Evolutionary conservation across 129 eudicot species (phyloP).

Genomic region (Centella asiatica): DNA sequence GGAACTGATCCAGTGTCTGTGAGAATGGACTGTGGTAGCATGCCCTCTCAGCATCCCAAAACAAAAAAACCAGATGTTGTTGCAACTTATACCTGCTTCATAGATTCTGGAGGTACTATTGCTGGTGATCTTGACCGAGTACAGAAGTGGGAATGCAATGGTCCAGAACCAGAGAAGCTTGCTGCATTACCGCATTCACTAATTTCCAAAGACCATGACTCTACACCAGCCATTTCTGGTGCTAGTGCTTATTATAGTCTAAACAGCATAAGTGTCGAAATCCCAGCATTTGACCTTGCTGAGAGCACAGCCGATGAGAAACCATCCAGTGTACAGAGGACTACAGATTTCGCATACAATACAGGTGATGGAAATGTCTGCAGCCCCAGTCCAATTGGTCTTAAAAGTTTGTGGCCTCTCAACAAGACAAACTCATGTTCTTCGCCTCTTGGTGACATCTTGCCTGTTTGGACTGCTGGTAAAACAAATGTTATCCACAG

Average conservation of each 20-base stretch:
- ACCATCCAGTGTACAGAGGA: conserved; percentile 16
- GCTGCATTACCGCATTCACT: conserved; percentile 1
- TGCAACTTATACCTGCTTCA: conserved; percentile 11
- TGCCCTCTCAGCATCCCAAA: conserved; percentile 26
- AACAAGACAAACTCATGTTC: conserved; percentile 23
- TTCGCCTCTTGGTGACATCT: conserved; percentile 29
- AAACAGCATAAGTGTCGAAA: conserved; percentile 45
- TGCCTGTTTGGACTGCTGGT: conserved; percentile 42
- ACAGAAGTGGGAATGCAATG: conserved; percentile 6
- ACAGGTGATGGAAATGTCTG: conserved; percentile 27
- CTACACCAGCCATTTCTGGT: conserved; percentile 11
- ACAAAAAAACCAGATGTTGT: conserved; percentile 9
- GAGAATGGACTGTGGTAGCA: conserved; percentile 15
- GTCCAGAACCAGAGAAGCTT: conserved; percentile 1
- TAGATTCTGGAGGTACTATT: conserved; percentile 13
- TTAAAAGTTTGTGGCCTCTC: conserved; percentile 36
- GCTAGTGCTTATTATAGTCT: conserved; percentile 21
- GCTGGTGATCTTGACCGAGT: conserved; percentile 12
- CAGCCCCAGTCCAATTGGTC: conserved; percentile 35
- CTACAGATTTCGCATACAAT: conserved; percentile 33
- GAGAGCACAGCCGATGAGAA: conserved; percentile 29
- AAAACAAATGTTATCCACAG: conserved; percentile 31
- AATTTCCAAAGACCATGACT: conserved; percentile 11
- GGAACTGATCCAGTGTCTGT: conserved; percentile 14
- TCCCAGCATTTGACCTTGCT: conserved; percentile 37